A percentile compares a stretch with the other conserved stretches of the same genome.
Conservation (phyloP, 108 stramenopile species). For the Cylindrotheca fusiformis region DNA sequence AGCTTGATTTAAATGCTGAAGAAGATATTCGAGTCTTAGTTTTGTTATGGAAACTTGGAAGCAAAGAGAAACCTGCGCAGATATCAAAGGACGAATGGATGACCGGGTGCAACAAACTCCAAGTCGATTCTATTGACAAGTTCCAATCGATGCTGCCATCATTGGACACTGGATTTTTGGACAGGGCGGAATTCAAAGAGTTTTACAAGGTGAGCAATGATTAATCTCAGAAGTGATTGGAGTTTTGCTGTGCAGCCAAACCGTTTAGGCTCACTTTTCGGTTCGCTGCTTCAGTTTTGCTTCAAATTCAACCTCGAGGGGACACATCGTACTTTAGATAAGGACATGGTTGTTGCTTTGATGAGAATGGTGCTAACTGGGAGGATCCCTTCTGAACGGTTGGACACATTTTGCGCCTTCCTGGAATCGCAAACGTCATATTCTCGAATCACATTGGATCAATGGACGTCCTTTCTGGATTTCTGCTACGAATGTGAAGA, state of each 20-base stretch:
- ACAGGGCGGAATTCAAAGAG: constrained; percentile 77
- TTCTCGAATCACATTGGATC: constrained; percentile 80
- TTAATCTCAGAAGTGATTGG: neutral
- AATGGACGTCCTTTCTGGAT: constrained; percentile 86
- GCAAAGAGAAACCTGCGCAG: constrained; percentile 78
- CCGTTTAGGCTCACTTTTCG: too few relatives aligned
- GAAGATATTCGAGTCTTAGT: constrained; percentile 86
- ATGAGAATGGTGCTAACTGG: constrained; percentile 61
- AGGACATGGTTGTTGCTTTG: constrained; percentile 81
- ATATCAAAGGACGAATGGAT: constrained; percentile 78
- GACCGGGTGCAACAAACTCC: constrained; percentile 48
- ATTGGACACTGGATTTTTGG: constrained; percentile 89
- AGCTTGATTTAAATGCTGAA: constrained; percentile 76
- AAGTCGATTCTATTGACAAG: constrained; percentile 63
- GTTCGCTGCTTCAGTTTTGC: constrained; percentile 61
- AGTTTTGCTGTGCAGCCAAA: too few relatives aligned
- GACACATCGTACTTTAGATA: constrained; percentile 90
- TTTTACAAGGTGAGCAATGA: constrained; percentile 71
- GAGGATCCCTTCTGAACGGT: constrained; percentile 45
- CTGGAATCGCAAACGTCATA: constrained; percentile 49
- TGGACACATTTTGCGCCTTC: constrained; percentile 69
- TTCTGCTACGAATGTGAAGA: constrained; percentile 75
- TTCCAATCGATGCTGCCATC: constrained; percentile 60
- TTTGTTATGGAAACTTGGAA: constrained; percentile 80
- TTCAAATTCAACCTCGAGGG: constrained; percentile 90